Base-by-base conservation (phyloP, 2,329 filamentous ascomycete genomes). In the Calonectria hongkongensis region DNA sequence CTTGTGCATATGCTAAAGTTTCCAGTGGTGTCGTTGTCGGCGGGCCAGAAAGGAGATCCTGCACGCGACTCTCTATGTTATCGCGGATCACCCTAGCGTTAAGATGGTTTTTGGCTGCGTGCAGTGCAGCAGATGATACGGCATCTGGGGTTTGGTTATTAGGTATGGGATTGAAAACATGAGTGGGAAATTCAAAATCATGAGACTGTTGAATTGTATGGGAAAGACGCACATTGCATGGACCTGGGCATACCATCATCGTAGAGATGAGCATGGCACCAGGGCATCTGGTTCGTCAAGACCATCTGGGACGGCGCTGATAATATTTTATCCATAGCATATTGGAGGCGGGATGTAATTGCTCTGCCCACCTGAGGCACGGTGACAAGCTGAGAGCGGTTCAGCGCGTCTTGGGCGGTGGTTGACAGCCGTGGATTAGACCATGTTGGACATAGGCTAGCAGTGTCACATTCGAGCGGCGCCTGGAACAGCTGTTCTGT, bases 191-290 rank as follows among this genome's bases (percentile, higher is more conserved):
- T 50, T 33, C 21, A 15, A 47, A 48, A 39, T 48, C 18, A 50
- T 50, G 60, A 48, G 36, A 41, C 25, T 30, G 25, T 43, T 63
- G 39, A 28, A 30, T 30, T 18, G 15, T 30, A 47, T 65, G 41
- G 62, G 60, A 50, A 36, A 65, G 62, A 65, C 62, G 51, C 41
- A 68, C 51, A 25, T 25, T 68, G 65, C 51, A 68, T 68, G 16
- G 39, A 47, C 27, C 65, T 47, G 21, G 65, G 65, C 65, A 68
- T 68, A 9, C 39, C 51, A 13, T 60, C 51, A 45, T 58, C 65
- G 51, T 68, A 68, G n/a, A 68, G 65, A 25, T 68, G 65, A 27
- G 65, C 9, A 28, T 68, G 65, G 28, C 65, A 68, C 65, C 65
- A 68, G 28, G 51, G 51, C 28, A 36, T 68, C 28, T 58, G 51